Evolutionary conservation across 768 basidiomycete genomes (phyloP), one percentile per base, ranked within the genome.

Genomic region (Asterophora lycoperdoides): DNA sequence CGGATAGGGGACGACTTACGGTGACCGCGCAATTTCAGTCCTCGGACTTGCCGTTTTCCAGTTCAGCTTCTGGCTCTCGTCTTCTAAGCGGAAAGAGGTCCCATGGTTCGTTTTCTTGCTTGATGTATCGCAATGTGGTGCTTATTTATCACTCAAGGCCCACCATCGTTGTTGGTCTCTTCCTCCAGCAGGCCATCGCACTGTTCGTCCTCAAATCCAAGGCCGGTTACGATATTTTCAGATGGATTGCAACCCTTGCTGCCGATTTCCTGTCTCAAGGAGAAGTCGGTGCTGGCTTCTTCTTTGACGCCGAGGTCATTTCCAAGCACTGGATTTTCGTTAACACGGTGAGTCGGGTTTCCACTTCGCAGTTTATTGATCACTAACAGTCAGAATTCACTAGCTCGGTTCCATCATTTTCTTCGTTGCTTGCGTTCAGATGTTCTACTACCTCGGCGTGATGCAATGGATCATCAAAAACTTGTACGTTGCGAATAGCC

Each of bases 391-490:
- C 37, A 15, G 29, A 11, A 13, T 26, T 14, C 33, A 20, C 19
- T 59, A 87, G 79, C 78, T 93, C 34, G 60, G 78, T 8, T 78
- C 85, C 15, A 87, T 95, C 65, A 90, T 96, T 61, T 95, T 95
- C 77, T 96, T 96, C 76, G 80, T 96, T 57, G 91, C 93, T 20
- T 86, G 90, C 56, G 80, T 93, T 46, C 90, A 93, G 66, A 91
- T 93, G 88, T 65, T 90, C 68, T 93, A 92, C 71, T 87, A 93
- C 53, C 65, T 90, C 46, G 89, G 92, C 42, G 86, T 89, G 28
- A 93, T 95, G 90, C 90, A 93, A 72, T 95, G 93, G 91, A 66
- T 95, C 59, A 81, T 95, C 66, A 79, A 79, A 59, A 74, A 89
- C 64, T 93, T 95, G 85, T 86, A 52, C 55, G 82, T 64, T 32